Evolutionary conservation across 768 basidiomycete genomes (phyloP), one percentile per base, ranked within the genome.

Genomic region (Mycena venus): DNA sequence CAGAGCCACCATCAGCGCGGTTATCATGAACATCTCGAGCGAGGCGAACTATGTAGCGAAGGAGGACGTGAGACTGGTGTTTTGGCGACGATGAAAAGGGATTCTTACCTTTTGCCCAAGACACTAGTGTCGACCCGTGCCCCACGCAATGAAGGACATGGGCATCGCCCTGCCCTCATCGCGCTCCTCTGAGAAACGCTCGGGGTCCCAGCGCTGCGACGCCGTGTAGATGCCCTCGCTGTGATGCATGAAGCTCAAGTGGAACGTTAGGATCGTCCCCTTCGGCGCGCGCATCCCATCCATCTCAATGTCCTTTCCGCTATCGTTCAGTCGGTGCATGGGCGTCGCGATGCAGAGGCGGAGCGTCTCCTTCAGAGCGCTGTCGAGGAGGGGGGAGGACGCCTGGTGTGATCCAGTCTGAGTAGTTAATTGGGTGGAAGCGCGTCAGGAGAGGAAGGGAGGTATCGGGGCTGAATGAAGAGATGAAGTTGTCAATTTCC

Each of bases 401-500:
- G 36, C 36, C 8, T 7, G 38, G 15, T 40, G 23, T 11, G 27
- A 55, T 32, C 70, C 70, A 71, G 14, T 71, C 60, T 2, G 59
- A 61, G 36, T 19, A 29, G 3, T 31, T 51, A 38, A 71, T 64
- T 3, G 70, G 64, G 23, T 55, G 60, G 38, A 71, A 1, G 51
- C 70, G 70, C 19, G 34, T 25, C 8, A 8, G 2, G 70, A 62
- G 29, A 2, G 70, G 61, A 49, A 71, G 25, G 19, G 70, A 21
- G 5, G 19, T 19, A 36, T 71, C 61, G 3, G 60, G 3, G 51
- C 56, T 62, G 61, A 71, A 71, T 5, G 4, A 27, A 6, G 23
- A 44, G 11, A 71, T 14, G 53, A 71, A 71, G 12, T 4, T 21
- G 21, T 72, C 73, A n/a, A 82, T 61, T 42, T 82, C 81, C 19